Base-by-base conservation (phyloP, 2,329 filamentous ascomycete genomes). In the Talaromyces amestolkiae region DNA sequence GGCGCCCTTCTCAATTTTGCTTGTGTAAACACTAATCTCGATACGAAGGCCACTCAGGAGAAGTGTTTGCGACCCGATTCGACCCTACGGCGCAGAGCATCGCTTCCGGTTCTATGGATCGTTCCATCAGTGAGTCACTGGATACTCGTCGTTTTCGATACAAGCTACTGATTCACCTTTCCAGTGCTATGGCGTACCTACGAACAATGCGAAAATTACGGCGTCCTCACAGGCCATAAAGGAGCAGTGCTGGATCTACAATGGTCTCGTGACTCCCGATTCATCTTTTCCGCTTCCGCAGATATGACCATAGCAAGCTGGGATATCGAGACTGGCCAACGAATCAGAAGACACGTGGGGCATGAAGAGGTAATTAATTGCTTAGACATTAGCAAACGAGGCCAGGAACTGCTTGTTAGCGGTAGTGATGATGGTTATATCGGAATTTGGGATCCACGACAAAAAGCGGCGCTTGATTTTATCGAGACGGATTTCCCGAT, bases 291-390 rank as follows among this genome's bases (percentile, higher is more conserved):
- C 8, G 93, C 93, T 53, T 97, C 93, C 39, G 93, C 95, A 70
- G 95, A 99, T 76, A 93, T 89, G 86, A 92, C 93, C 70, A 84
- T 98, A 35, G 93, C 93, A 45, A 96, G 92, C 76, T 99, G 94
- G 94, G 94, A 99, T 74, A 81, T 96, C 49, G 94, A 95, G 70
- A 93, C 92, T 0, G 94, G 94, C n/a, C 86, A 90, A 70, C 87
- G 95, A 73, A 96, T 98, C 85, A 90, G 95, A 69, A 87, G 92
- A 74, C 96, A 99, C 74, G 83, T 93, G 11, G 95, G 95, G 0
- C 95, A 99, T 74, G 93, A 97, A 73, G 94, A 97, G 76, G 86
- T 97, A n/a, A 89, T 99, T 81, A 99, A 98, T 78, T 87, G 90
- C 67, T 82, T 98, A 76, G 93, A 97, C 73, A 88, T 96, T 68